Conservation (phyloP, 2,329 filamentous ascomycete species). For the Ilyonectria robusta region DNA sequence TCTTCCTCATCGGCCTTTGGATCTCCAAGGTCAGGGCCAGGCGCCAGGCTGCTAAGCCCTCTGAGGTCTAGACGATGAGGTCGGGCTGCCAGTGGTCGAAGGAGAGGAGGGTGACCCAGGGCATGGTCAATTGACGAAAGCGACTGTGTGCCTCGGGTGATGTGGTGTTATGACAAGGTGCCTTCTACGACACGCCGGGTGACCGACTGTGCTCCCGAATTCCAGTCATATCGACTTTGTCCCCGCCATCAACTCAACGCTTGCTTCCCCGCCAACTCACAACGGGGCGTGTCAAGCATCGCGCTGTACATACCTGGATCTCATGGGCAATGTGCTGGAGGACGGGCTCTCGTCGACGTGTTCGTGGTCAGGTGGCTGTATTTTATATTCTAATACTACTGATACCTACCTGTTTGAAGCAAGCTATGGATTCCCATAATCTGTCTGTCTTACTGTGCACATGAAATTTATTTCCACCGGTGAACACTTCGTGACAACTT, state of each 20-base stretch:
- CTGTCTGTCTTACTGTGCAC: not conserved
- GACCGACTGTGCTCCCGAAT: slow-evolving; percentile 50
- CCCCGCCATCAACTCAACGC: slow-evolving; percentile 28
- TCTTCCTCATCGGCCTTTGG: slow-evolving; percentile 50
- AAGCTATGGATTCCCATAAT: slow-evolving; percentile 33
- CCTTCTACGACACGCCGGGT: slow-evolving; percentile 49
- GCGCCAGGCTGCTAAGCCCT: slow-evolving; percentile 54
- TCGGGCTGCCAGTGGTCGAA: slow-evolving; percentile 29
- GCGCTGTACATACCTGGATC: slow-evolving; percentile 47
- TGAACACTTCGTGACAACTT: too few relatives aligned
- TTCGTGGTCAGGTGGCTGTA: slow-evolving; percentile 48
- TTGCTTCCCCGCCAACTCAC: slow-evolving; percentile 37
- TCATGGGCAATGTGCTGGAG: slow-evolving; percentile 49
- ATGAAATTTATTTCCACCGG: not conserved
- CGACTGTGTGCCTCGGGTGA: slow-evolving; percentile 37
- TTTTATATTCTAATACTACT: slow-evolving; percentile 54
- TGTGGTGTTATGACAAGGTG: slow-evolving; percentile 45
- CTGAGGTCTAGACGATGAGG: slow-evolving; percentile 37
- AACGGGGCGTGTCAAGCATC: slow-evolving; percentile 32
- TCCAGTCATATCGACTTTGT: slow-evolving; percentile 45
- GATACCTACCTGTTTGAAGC: slow-evolving; percentile 52
- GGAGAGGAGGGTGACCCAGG: slow-evolving; percentile 45
- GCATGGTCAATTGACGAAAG: slow-evolving; percentile 36
- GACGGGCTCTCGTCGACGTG: slow-evolving; percentile 50
- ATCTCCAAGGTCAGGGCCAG: slow-evolving; percentile 50